These are phyloP conservation scores for Phytophthora agathidicida DNA, from an alignment of 352 stramenopile species.

Conservation along the genomic window DNA sequence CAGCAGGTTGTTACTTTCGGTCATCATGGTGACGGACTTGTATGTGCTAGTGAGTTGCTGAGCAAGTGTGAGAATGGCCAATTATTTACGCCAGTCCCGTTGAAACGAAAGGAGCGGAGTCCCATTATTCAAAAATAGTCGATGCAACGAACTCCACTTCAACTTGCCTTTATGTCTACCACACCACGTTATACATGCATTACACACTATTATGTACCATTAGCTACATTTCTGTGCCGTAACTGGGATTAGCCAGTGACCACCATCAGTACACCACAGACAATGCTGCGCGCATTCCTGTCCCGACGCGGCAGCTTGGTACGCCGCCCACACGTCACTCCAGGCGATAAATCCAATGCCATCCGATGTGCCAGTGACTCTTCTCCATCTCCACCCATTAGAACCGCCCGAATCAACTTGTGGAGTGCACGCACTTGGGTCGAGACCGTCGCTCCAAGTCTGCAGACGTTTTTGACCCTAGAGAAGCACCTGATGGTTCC, in stretches of 20 bases:
- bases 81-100: slow-evolving; percentile 11
- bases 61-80: slow-evolving; percentile 23
- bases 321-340: slow-evolving; percentile 1
- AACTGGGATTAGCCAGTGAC: slow-evolving; percentile 9
- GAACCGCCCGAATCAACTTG: slow-evolving; percentile 11
- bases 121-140: no score
- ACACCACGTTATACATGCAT: slow-evolving; percentile 1
- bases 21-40: slow-evolving; percentile 25
- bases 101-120: no score
- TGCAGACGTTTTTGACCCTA: slow-evolving; percentile 37
- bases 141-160: background rate
- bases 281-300: slow-evolving; percentile 26
- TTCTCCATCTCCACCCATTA: background rate
- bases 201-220: background rate
- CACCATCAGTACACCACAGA: slow-evolving; percentile 8
- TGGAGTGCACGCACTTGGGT: slow-evolving; percentile 23
- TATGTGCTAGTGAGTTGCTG: slow-evolving; percentile 3
- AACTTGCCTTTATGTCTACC: slow-evolving; percentile 15
- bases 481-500: slow-evolving; percentile 46
- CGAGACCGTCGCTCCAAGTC: slow-evolving; percentile 22
- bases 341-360: background rate
- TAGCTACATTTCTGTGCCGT: slow-evolving; percentile 18
- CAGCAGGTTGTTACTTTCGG: slow-evolving; percentile 35
- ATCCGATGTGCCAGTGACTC: slow-evolving; percentile 2
- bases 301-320: slow-evolving; percentile 5